Evolutionary conservation across 75 land plant species (phyloP).

Genomic region (Pinus albicaulis): DNA sequence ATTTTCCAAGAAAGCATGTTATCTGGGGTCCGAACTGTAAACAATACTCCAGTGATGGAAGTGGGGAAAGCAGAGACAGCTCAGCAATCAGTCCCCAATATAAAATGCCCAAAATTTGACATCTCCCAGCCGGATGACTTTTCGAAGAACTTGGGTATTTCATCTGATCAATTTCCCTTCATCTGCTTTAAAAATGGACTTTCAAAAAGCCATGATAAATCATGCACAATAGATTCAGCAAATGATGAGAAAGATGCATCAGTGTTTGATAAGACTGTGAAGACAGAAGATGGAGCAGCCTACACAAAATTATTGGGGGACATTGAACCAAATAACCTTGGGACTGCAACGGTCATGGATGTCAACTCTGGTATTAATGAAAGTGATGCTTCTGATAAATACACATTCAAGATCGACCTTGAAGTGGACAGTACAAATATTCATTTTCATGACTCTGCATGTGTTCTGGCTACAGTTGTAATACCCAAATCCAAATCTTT

Average conservation of each 20-base stretch:
- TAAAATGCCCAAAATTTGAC: background rate
- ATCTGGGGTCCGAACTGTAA: background rate
- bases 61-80: background rate
- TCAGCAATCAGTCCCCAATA: background rate
- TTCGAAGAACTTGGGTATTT: slow-evolving; percentile 11
- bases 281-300: background rate
- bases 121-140: background rate
- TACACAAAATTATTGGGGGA: background rate
- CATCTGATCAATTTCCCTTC: slow-evolving; percentile 51
- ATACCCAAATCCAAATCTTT: slow-evolving; percentile 18
- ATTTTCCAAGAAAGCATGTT: background rate
- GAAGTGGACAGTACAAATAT: slow-evolving; percentile 4
- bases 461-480: slow-evolving; percentile 33
- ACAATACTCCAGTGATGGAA: background rate
- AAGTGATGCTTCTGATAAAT: background rate
- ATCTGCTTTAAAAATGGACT: slow-evolving; percentile 13
- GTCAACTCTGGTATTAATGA: background rate
- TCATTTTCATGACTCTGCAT: slow-evolving; percentile 64
- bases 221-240: background rate
- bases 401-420: background rate
- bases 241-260: background rate
- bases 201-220: background rate
- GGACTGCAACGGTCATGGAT: background rate
- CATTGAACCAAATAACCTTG: background rate
- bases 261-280: background rate